Evolutionary conservation across 176 grass and related monocot species (phyloP).

Genomic region (Musa troglodytarum): DNA sequence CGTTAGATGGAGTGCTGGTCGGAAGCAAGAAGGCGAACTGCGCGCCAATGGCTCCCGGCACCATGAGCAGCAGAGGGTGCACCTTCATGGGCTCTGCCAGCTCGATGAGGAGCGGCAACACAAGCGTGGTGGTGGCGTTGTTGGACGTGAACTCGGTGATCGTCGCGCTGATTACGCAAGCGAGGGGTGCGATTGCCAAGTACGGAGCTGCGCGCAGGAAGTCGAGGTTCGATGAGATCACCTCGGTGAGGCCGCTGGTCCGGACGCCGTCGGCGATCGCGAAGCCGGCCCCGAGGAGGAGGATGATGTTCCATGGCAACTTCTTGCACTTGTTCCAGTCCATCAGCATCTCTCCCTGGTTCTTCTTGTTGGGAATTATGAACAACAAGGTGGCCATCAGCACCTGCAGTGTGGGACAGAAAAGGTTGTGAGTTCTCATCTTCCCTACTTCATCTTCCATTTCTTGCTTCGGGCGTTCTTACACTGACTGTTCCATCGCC

Average conservation of each 20-base stretch:
- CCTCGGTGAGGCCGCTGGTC: slow-evolving; percentile 45
- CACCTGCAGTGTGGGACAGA: slow-evolving; percentile 31
- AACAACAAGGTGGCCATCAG: slow-evolving; percentile 85
- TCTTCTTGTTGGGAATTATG: slow-evolving; percentile 72
- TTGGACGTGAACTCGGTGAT: slow-evolving; percentile 27
- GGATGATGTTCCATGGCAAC: slow-evolving; percentile 72
- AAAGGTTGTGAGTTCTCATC: not conserved
- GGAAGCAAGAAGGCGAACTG: slow-evolving; percentile 24
- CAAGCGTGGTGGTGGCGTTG: slow-evolving; percentile 24
- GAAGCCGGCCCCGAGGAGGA: slow-evolving; percentile 83
- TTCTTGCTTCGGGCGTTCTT: slow-evolving; percentile 28
- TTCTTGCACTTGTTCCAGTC: slow-evolving; percentile 98
- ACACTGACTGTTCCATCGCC: slow-evolving; percentile 89
- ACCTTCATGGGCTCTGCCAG: slow-evolving; percentile 13
- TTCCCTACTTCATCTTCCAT: not conserved
- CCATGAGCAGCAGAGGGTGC: slow-evolving; percentile 23
- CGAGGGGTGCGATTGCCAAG: slow-evolving; percentile 15
- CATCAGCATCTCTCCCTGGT: slow-evolving; percentile 69
- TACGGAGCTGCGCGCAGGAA: slow-evolving; percentile 19
- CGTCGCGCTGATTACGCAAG: slow-evolving; percentile 13
- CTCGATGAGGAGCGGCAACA: slow-evolving; percentile 20
- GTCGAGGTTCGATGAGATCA: slow-evolving; percentile 7
- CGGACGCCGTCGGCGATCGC: slow-evolving; percentile 73
- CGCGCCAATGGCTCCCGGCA: slow-evolving; percentile 18
- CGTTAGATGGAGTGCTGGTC: slow-evolving; percentile 22